Conservation (phyloP, 1,284 basidiomycete species). For the Erythrobasidium hasegawianum region DNA sequence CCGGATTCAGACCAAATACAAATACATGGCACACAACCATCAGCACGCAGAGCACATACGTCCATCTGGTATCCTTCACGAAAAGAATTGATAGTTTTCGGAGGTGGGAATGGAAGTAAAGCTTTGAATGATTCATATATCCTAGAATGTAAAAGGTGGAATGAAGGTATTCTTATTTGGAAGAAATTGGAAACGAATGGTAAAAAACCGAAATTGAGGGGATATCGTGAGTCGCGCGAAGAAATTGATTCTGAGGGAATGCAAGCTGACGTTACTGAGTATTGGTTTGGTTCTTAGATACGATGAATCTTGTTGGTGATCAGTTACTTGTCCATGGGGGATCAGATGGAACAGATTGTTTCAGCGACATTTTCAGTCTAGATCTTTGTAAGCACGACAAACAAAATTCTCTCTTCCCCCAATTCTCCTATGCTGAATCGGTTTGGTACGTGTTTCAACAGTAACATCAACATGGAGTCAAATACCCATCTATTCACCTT, state of each 20-base stretch:
- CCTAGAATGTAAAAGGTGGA: constrained; percentile 30
- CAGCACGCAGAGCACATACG: constrained; percentile 41
- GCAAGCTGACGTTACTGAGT: too few relatives aligned
- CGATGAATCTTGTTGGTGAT: constrained; percentile 37
- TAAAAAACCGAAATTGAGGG: constrained; percentile 35
- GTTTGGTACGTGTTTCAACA: too few relatives aligned
- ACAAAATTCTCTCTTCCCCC: too few relatives aligned
- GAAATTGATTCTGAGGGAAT: too few relatives aligned
- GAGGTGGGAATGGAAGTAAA: constrained; percentile 42
- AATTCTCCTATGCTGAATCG: too few relatives aligned
- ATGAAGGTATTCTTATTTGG: constrained; percentile 30
- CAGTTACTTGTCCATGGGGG: constrained; percentile 37
- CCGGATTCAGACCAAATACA: not conserved
- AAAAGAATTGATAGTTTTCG: constrained; percentile 40
- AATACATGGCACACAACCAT: constrained; percentile 34
- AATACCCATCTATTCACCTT: constrained; percentile 35
- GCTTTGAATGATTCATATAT: constrained; percentile 42
- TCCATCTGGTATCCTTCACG: constrained; percentile 36
- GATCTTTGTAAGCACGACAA: constrained; percentile 37
- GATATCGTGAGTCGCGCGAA: constrained; percentile 40
- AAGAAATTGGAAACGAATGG: constrained; percentile 36
- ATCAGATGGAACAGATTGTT: constrained; percentile 38
- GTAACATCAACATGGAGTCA: constrained; percentile 40
- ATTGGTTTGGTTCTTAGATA: constrained; percentile 27
- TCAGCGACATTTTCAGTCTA: constrained; percentile 36